Percentiles rank a stretch among this genome's conserved stretches.
Evolutionary conservation across 331 rosid genomes (phyloP).

Genomic region (Malus hybrid): DNA sequence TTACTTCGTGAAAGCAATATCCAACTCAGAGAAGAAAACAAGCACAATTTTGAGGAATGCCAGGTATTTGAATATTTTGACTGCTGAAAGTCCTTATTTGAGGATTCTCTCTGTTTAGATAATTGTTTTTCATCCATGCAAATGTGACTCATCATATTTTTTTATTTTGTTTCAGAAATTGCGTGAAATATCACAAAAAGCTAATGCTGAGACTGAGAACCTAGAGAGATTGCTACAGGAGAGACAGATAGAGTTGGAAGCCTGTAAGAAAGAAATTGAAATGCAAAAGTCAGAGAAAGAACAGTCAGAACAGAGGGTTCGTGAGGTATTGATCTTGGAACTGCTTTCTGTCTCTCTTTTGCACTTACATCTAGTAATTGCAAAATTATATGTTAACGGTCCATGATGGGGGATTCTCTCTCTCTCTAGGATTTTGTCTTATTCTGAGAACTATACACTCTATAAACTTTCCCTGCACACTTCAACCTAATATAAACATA

Average conservation of each 20-base stretch:
- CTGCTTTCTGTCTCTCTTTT: not conserved
- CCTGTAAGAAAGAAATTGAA: slow-evolving; percentile 56
- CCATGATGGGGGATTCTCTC: not conserved
- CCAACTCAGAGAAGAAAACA: slow-evolving; percentile 98
- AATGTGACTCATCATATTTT: not conserved
- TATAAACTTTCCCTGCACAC: not conserved
- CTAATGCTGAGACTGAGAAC: slow-evolving; percentile 45
- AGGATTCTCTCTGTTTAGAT: not conserved
- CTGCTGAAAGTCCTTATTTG: no score
- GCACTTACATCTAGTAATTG: not conserved
- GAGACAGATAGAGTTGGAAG: slow-evolving; percentile 51
- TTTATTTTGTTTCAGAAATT: slow-evolving; percentile 45
- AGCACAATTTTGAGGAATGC: slow-evolving; percentile 94
- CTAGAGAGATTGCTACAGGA: slow-evolving; percentile 52
- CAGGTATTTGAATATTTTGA: slow-evolving; percentile 41
- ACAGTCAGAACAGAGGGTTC: slow-evolving; percentile 41
- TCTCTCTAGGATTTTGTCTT: not conserved
- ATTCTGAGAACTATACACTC: not conserved
- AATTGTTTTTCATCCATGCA: not conserved
- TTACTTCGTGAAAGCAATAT: slow-evolving; percentile 95
- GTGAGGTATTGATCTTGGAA: slow-evolving; percentile 59
- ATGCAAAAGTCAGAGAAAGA: slow-evolving; percentile 48
- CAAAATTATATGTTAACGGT: not conserved
- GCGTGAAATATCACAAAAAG: slow-evolving; percentile 58
- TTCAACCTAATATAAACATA: not conserved